Conservation (phyloP, 192 early-diverging fungal genomes). For the Entomortierella chlamydospora region DNA sequence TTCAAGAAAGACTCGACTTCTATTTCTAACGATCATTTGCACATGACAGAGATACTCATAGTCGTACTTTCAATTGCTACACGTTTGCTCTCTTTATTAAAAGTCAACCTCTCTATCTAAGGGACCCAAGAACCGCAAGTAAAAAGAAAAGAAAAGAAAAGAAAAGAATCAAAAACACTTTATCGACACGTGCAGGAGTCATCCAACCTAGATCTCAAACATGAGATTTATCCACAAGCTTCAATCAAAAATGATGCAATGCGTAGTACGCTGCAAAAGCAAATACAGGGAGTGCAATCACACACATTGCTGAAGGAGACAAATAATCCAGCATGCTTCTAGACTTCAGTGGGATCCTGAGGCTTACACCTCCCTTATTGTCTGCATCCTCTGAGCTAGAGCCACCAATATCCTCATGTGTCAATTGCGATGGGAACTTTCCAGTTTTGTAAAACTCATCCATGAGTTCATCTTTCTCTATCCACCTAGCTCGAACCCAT, state of each 20-base stretch:
- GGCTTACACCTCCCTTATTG: constrained; percentile 11
- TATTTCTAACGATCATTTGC: too few species aligned
- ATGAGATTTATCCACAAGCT: too few species aligned
- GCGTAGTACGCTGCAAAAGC: constrained; percentile 31
- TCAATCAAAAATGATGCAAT: constrained; percentile 10
- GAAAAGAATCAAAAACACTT: too few species aligned
- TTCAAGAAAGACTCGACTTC: too few species aligned
- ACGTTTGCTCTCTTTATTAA: too few species aligned
- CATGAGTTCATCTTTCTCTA: constrained; percentile 89
- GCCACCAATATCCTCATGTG: constrained; percentile 13
- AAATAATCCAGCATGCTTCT: constrained; percentile 32
- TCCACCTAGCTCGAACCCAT: constrained; percentile 84
- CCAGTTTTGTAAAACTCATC: constrained; percentile 81
- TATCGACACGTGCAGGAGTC: too few species aligned
- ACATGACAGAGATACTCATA: too few species aligned
- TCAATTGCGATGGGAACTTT: constrained; percentile 66
- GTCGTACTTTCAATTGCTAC: too few species aligned
- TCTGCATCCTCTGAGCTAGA: not conserved
- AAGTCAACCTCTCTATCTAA: too few species aligned
- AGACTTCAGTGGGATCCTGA: constrained; percentile 40
- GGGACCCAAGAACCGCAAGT: too few species aligned
- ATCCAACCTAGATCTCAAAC: too few species aligned
- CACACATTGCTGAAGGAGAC: constrained; percentile 19
- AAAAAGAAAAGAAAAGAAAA: too few species aligned
- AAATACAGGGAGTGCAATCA: constrained; percentile 36